Evolutionary conservation across 2,329 filamentous ascomycete genomes (phyloP), one percentile per base, ranked within the genome.

Genomic region (Fusarium temperatum): DNA sequence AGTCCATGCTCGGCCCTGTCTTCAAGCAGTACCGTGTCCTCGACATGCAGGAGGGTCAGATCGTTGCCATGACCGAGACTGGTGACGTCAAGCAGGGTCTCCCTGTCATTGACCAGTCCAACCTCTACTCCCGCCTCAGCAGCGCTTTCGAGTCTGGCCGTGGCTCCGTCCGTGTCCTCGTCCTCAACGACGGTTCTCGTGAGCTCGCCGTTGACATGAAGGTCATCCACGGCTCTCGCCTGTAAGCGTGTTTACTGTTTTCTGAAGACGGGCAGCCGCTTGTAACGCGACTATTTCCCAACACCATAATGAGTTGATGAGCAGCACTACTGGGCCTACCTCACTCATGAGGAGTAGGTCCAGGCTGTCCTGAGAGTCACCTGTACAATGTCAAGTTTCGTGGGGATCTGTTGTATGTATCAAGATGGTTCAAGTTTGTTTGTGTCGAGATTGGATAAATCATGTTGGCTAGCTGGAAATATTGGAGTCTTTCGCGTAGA

Each of bases 1-100:
- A 99, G 93, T 98, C 96, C 88, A 98, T 99, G 95, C 93, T 97
- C 78, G 96, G 96, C 80, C 96, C 96, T 75, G 92, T 98, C 88
- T 98, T 98, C 94, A 98, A 98, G 94, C 96, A 98, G 90, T 99
- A 99, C 93, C 95, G 96, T 82, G 96, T 99, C 83, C 93, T 99
- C 73, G 96, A 99, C 89, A 93, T 99, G 78, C 92, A 95, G 85
- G 94, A 97, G 77, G 95, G 90, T 79, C 80, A 92, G 80, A 86
- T 99, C 82, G 94, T 97, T 77, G 95, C 95, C 89, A 98, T 99
- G 95, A 99, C 96, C 83, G 96, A 99, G 93, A 94, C 92, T 76
- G 95, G 96, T 80, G 96, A 99, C 83, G 95, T 99, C 89, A 98
- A 98, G 93, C 95, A 98, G 87, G 91, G 90, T 80, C 89, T 99